Conservation (phyloP, 345 rosid species). For the Citrus australasica region DNA sequence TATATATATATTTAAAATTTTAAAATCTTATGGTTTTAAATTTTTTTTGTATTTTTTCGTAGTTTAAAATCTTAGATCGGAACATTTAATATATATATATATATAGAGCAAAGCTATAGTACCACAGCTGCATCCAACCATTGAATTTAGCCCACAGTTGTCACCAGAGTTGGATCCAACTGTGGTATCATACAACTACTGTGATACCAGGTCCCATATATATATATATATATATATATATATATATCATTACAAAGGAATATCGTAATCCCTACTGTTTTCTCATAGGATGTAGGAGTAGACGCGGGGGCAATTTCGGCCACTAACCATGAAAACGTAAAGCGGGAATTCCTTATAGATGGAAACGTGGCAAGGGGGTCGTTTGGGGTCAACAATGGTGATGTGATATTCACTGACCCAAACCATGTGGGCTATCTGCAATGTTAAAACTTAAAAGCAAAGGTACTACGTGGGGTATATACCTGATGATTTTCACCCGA, state of each 20-base stretch:
- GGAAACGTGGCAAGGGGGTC: neutral
- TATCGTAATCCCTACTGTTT: neutral
- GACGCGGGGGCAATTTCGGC: neutral
- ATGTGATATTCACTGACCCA: neutral
- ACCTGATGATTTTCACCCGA: neutral
- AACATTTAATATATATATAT: no score
- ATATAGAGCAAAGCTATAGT: no score
- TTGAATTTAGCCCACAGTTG: rapidly evolving
- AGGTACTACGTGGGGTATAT: neutral
- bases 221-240: no score
- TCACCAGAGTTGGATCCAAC: rapidly evolving
- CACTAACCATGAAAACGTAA: neutral
- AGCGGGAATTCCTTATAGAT: neutral
- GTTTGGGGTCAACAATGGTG: neutral
- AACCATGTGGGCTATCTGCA: neutral
- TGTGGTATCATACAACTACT: no score
- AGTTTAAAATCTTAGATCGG: no score
- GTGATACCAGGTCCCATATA: no score
- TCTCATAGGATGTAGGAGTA: no score
- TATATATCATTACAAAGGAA: no score
- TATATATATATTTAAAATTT: no score
- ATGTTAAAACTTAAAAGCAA: neutral
- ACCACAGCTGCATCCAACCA: no score
- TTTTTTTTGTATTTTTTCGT: rapidly evolving
- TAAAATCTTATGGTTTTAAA: no score